Evolutionary conservation across 345 rosid genomes (phyloP).

Genomic region (Aurinia saxatilis): DNA sequence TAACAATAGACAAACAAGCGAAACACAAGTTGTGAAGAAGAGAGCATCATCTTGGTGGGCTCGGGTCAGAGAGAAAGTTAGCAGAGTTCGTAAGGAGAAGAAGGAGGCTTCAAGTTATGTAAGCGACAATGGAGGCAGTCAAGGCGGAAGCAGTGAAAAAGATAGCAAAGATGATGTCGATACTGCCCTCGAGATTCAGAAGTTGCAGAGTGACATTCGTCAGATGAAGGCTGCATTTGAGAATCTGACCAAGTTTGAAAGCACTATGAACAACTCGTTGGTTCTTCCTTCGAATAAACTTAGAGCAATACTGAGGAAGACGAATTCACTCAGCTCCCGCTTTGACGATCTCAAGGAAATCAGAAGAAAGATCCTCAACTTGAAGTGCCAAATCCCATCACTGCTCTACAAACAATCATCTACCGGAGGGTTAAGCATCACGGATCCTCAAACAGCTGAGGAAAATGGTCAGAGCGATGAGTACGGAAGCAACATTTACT

Average conservation of each 20-base stretch:
- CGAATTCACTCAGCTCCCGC: neutral
- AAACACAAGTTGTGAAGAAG: neutral
- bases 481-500: neutral
- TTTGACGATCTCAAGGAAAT: conserved; percentile 5
- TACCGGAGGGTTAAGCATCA: neutral
- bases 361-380: conserved; percentile 17
- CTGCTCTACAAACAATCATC: conserved; percentile 19
- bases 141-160: conserved; percentile 2
- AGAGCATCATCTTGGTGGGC: neutral
- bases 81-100: neutral
- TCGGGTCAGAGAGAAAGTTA: neutral
- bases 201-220: conserved; percentile 9
- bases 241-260: neutral
- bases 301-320: neutral
- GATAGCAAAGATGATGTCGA: neutral
- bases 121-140: conserved; percentile 9
- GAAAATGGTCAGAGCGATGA: neutral
- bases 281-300: neutral
- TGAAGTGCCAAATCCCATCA: conserved; percentile 25
- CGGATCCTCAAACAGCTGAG: neutral
- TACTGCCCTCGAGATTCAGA: neutral
- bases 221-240: conserved; percentile 16
- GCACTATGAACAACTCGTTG: neutral
- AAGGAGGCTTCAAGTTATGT: neutral
- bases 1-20: neutral